Base-by-base conservation (phyloP, 148 eudicot genomes). In the Dianthus caryophyllus region DNA sequence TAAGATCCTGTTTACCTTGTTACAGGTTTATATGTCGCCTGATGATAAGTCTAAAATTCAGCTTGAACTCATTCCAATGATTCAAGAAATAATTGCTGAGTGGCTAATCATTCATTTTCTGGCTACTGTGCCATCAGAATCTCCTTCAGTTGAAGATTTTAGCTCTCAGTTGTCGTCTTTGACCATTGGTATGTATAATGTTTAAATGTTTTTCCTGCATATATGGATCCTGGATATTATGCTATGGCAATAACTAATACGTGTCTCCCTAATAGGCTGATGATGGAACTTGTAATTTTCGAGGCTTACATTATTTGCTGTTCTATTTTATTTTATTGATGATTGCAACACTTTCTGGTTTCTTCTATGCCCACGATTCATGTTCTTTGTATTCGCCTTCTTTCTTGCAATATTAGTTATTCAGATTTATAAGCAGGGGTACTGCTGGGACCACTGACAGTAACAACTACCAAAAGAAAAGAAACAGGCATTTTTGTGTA, bases 61-160 rank as follows among this genome's bases (percentile, higher is more conserved):
- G 79, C 86, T 84, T 68, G 99, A 94, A 72, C 81, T 94, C 59
- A 69, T 88, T 49, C 99, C 99, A 24, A 80, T 94, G 96, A 77
- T 90, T 68, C 82, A 83, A 80, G 97, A 94, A 78, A 76, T 74
- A 59, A 64, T 90, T 54, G 77, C 84, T 24, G 99, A 94, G 72
- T 94, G 99, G 99, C 90, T 88, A 77, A 84, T 94, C 69, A 84
- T 94, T 70, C 81, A 82, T 88, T 90, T 83, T 78, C 71, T 94
- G 66, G 82, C 81, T 48, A 88, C 89, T 13, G 78, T 86, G 77
- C 82, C 97, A 55, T 86, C 93, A 57, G 93, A 94, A 75, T 79
- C 88, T 64, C 89, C 79, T 72, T 74, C 83, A 2, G 64, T 77
- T 36, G 96, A 88, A 80, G 97, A 94, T 80, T 94, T 94, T 70